Percentiles rank a stretch among this genome's conserved stretches.
Conservation (phyloP, 2,329 filamentous ascomycete genomes). For the Xylariales sp. region DNA sequence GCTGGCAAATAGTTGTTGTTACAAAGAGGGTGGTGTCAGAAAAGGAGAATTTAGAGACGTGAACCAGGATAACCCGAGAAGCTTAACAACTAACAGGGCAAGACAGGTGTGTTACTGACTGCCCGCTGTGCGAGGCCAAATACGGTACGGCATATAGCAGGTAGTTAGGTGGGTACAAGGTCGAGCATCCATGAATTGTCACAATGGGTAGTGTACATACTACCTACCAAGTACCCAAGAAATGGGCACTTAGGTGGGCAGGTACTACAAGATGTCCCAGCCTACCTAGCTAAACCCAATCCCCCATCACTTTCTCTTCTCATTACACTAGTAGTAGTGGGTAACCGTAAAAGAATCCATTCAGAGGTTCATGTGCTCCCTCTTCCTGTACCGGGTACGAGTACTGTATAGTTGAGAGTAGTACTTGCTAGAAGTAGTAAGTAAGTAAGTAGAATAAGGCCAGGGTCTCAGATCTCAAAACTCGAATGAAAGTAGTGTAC, state of each 20-base stretch:
- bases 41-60: slow-evolving; percentile 37
- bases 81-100: slow-evolving; percentile 38
- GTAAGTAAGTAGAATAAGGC: neutral
- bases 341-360: neutral
- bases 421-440: neutral
- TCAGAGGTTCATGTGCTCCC: slow-evolving; percentile 15
- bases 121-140: slow-evolving; percentile 29
- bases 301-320: too few species aligned
- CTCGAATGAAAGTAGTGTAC: slow-evolving; percentile 16
- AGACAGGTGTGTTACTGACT: slow-evolving; percentile 33
- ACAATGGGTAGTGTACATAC: neutral
- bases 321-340: neutral
- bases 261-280: slow-evolving; percentile 1
- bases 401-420: neutral
- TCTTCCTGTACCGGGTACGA: neutral
- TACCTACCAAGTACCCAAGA: too few species aligned
- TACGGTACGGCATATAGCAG: slow-evolving; percentile 23
- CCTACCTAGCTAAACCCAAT: too few species aligned
- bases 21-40: slow-evolving; percentile 34
- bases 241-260: slow-evolving; percentile 12
- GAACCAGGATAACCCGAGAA: slow-evolving; percentile 36
- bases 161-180: neutral
- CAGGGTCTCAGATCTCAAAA: slow-evolving; percentile 31
- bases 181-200: neutral
- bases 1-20: slow-evolving; percentile 27